Conservation (phyloP, 1,139 yeast genomes). For the Suhomyces terraborum region DNA sequence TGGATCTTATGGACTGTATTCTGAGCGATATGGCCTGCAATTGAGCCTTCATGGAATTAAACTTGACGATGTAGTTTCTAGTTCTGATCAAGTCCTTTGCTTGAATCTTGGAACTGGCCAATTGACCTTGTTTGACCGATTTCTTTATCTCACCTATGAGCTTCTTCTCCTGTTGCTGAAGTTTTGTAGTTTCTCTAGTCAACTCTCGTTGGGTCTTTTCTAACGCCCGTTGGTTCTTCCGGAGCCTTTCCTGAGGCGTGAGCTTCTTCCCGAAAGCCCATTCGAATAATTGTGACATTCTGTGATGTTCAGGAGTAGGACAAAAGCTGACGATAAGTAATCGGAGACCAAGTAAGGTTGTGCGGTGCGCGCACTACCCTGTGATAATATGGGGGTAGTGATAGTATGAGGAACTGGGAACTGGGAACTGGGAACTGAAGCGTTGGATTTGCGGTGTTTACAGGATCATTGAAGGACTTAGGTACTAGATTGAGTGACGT, state of each 20-base stretch:
- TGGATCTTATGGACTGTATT: conserved; percentile 86
- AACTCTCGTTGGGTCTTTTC: conserved; percentile 94
- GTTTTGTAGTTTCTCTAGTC: conserved; percentile 79
- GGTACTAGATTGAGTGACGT: no score
- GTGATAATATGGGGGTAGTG: not conserved
- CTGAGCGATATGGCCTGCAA: conserved; percentile 90
- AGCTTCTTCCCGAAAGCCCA: conserved; percentile 95
- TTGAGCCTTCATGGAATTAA: conserved; percentile 92
- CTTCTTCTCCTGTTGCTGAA: conserved; percentile 90
- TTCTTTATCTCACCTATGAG: conserved; percentile 82
- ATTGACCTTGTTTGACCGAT: conserved; percentile 87
- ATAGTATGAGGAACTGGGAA: no score
- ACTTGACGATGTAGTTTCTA: conserved; percentile 76
- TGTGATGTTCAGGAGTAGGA: conserved; percentile 1
- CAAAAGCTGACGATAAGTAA: not conserved
- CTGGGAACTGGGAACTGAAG: no score
- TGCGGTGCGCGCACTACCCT: conserved; percentile 7
- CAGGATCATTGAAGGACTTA: no score
- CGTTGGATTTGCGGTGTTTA: no score
- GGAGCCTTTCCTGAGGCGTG: conserved; percentile 92
- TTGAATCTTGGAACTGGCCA: conserved; percentile 87
- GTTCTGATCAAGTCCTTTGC: conserved; percentile 95
- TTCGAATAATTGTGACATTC: conserved; percentile 56
- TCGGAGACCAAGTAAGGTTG: no score
- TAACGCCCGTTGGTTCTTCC: conserved; percentile 92